phyloP scores from a whole-genome alignment of 2,329 filamentous ascomycete species.

The Colletotrichum liaoningense region DNA sequence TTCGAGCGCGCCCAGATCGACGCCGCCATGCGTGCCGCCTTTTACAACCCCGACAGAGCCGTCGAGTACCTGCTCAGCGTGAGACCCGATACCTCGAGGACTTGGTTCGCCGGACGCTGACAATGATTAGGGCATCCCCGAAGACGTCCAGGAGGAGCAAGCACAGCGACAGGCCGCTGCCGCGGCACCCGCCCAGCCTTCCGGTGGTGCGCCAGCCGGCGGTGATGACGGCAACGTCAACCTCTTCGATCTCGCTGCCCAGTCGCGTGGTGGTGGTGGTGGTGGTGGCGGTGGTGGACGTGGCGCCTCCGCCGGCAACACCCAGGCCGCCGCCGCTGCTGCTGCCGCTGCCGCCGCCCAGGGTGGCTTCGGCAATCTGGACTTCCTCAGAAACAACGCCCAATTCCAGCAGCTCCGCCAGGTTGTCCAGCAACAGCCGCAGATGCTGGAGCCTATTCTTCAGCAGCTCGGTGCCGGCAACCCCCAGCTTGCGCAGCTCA shows the following conservation, averaged over 20 bases:
- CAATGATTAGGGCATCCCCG: slow-evolving; percentile 82
- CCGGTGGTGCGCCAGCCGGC: slow-evolving; percentile 53
- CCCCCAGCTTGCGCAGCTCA: slow-evolving; percentile 92
- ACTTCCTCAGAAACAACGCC: slow-evolving; percentile 93
- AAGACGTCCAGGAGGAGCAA: slow-evolving; percentile 80
- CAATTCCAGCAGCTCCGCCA: slow-evolving; percentile 98
- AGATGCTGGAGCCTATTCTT: slow-evolving; percentile 98
- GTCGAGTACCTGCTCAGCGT: slow-evolving; percentile 95
- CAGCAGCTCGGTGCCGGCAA: slow-evolving; percentile 97
- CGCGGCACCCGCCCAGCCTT: slow-evolving; percentile 53
- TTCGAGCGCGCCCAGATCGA: slow-evolving; percentile 91
- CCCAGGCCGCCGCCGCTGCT: slow-evolving; percentile 53
- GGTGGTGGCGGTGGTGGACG: slow-evolving; percentile 55
- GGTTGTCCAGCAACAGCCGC: slow-evolving; percentile 95
- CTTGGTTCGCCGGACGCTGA: neutral
- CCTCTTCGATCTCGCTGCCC: slow-evolving; percentile 92
- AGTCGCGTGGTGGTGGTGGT: slow-evolving; percentile 61
- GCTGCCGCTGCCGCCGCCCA: slow-evolving; percentile 63
- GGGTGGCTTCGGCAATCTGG: slow-evolving; percentile 79
- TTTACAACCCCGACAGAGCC: slow-evolving; percentile 95
- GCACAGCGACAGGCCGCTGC: slow-evolving; percentile 59
- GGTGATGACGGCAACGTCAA: slow-evolving; percentile 78
- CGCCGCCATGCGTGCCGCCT: slow-evolving; percentile 93
- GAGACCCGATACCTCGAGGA: slow-evolving; percentile 47
- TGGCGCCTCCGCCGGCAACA: slow-evolving; percentile 52